Conservation (phyloP, 2,329 filamentous ascomycete genomes). For the Diaporthe sp. region DNA sequence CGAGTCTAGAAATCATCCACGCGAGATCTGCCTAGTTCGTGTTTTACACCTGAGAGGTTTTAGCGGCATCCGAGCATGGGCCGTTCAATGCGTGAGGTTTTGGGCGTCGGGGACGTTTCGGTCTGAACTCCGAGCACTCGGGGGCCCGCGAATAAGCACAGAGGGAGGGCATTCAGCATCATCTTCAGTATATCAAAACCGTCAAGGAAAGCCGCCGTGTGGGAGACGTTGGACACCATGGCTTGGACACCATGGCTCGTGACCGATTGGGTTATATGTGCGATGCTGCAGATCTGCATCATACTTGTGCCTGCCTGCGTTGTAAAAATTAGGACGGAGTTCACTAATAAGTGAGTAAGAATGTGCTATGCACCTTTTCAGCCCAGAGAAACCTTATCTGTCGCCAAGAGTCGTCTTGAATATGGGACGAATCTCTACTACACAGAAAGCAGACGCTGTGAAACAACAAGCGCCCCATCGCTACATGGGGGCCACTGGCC, state of each 20-base stretch:
- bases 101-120: constrained; percentile 8
- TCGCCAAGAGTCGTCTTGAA: constrained; percentile 11
- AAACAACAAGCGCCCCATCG: constrained; percentile 21
- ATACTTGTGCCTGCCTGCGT: not conserved
- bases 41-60: constrained; percentile 1
- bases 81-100: not conserved
- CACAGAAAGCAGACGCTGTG: not conserved
- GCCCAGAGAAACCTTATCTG: constrained; percentile 27
- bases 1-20: not conserved
- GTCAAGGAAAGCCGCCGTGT: not conserved
- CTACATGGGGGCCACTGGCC: not conserved
- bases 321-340: not conserved
- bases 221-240: not conserved
- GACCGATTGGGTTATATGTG: not conserved
- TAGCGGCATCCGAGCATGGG: constrained; percentile 10
- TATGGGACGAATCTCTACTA: constrained; percentile 3
- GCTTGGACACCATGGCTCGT: not conserved
- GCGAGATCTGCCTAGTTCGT: not conserved
- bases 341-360: not conserved
- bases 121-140: constrained; percentile 2
- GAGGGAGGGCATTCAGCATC: not conserved
- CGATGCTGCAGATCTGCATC: not conserved
- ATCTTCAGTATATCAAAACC: not conserved
- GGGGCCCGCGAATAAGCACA: not conserved
- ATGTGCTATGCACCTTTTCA: constrained; percentile 9